Conservation (phyloP, 805 yeast species). For the Brettanomyces nanus region DNA sequence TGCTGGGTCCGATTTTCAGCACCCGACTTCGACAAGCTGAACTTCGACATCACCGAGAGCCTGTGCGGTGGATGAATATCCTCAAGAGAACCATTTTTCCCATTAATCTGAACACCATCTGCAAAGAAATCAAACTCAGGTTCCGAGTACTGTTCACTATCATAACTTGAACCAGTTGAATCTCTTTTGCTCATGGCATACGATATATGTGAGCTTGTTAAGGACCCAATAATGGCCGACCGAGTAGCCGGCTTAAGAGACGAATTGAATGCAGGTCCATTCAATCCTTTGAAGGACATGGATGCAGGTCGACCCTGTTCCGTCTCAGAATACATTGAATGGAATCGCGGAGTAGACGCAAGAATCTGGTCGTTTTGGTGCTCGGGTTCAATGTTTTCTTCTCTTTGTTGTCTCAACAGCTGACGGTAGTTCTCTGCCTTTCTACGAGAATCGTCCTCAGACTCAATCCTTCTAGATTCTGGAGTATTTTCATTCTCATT, state of each 20-base stretch:
- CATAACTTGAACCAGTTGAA: neutral
- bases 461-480: neutral
- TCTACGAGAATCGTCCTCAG: neutral
- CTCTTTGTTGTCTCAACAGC: too few relatives aligned
- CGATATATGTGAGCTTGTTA: constrained; percentile 5
- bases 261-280: constrained; percentile 46
- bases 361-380: constrained; percentile 24
- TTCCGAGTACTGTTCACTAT: neutral
- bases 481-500: neutral
- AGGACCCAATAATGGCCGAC: constrained; percentile 23
- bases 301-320: neutral
- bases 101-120: neutral
- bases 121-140: constrained; percentile 4
- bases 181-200: neutral
- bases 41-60: constrained; percentile 1
- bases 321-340: constrained; percentile 21
- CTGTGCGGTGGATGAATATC: neutral
- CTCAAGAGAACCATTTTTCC: neutral
- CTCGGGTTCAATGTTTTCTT: constrained; percentile 1
- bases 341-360: too few relatives aligned
- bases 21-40: neutral
- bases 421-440: too few relatives aligned
- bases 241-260: constrained; percentile 19
- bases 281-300: constrained; percentile 27
- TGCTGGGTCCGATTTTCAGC: neutral